Conservation (phyloP, 1,139 yeast species). For the Candida frijolesensis region DNA sequence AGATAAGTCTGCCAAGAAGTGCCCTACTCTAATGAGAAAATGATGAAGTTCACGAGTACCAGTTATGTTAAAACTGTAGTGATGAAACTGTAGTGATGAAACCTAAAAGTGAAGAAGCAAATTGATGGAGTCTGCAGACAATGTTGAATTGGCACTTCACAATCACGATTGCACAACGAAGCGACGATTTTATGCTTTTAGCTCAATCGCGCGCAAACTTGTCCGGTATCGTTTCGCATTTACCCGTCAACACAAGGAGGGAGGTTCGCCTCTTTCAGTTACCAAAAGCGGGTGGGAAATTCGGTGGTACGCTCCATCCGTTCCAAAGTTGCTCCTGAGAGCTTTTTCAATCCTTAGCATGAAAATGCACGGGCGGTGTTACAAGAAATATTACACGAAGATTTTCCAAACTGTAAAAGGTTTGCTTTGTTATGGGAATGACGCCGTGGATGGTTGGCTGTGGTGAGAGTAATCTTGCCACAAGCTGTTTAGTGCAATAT, state of each 20-base stretch:
- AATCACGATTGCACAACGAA: background rate
- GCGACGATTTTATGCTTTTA: slow-evolving; percentile 14
- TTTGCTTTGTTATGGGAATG: slow-evolving; percentile 54
- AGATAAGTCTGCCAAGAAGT: no score
- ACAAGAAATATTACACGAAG: slow-evolving; percentile 52
- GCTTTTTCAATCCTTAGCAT: slow-evolving; percentile 51
- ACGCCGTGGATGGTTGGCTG: slow-evolving; percentile 73
- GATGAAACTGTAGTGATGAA: no score
- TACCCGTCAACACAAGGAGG: slow-evolving; percentile 62
- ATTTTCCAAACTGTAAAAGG: slow-evolving; percentile 4
- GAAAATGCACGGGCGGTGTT: slow-evolving; percentile 73
- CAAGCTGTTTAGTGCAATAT: slow-evolving; percentile 73
- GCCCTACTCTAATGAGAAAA: no score
- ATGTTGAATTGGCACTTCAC: no score
- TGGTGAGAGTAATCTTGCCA: slow-evolving; percentile 16
- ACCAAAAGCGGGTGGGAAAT: slow-evolving; percentile 70
- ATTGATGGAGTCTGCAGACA: no score
- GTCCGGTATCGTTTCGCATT: slow-evolving; percentile 61
- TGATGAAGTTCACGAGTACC: no score
- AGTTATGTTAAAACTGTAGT: no score
- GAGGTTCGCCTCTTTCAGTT: slow-evolving; percentile 9
- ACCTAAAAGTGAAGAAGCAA: no score
- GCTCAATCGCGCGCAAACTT: slow-evolving; percentile 36
- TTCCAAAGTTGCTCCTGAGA: slow-evolving; percentile 58
- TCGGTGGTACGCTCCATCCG: slow-evolving; percentile 78